phyloP scores from a whole-genome alignment of 352 stramenopile species.

The Paralagenidium karlingii region DNA sequence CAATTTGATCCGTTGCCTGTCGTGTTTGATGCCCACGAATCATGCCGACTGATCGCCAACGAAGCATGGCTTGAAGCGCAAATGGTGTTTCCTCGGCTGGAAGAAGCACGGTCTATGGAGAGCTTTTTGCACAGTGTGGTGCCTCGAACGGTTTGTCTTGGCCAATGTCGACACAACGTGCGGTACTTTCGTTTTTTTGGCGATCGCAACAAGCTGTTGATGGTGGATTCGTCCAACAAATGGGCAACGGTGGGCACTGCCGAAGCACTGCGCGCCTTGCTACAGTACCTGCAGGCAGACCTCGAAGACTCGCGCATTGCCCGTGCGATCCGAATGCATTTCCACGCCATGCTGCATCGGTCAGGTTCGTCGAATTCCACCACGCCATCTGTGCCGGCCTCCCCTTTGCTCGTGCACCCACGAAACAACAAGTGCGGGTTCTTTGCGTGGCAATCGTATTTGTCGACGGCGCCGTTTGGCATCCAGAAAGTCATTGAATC shows the following conservation, averaged over 20 bases:
- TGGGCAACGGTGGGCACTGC: conserved; percentile 24
- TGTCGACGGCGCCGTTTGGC: conserved; percentile 25
- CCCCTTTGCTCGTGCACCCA: too few relatives aligned
- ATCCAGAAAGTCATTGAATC: conserved; percentile 25
- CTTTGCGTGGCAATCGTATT: conserved; percentile 16
- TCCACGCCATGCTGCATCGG: conserved; percentile 23
- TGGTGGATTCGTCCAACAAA: conserved; percentile 25
- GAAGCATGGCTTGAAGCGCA: conserved; percentile 46
- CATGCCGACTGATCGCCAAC: conserved; percentile 47
- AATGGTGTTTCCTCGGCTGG: conserved; percentile 25
- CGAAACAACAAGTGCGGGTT: conserved; percentile 16
- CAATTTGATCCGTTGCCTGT: too few relatives aligned
- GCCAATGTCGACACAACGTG: conserved; percentile 34
- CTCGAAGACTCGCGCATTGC: conserved; percentile 12
- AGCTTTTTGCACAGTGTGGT: conserved; percentile 45
- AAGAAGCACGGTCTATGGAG: conserved; percentile 36
- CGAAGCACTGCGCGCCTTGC: conserved; percentile 17
- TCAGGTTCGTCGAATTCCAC: conserved; percentile 3
- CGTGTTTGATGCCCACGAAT: conserved; percentile 34
- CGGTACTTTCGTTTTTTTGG: conserved; percentile 55
- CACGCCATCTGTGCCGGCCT: too few relatives aligned
- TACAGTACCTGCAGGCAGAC: conserved; percentile 42
- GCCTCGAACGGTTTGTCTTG: conserved; percentile 41
- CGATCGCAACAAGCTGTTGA: conserved; percentile 36
- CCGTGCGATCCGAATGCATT: conserved; percentile 17